These are phyloP conservation scores for Diaporthe australafricana DNA, from an alignment of 2,329 filamentous ascomycete species.

Conservation along the genomic window DNA sequence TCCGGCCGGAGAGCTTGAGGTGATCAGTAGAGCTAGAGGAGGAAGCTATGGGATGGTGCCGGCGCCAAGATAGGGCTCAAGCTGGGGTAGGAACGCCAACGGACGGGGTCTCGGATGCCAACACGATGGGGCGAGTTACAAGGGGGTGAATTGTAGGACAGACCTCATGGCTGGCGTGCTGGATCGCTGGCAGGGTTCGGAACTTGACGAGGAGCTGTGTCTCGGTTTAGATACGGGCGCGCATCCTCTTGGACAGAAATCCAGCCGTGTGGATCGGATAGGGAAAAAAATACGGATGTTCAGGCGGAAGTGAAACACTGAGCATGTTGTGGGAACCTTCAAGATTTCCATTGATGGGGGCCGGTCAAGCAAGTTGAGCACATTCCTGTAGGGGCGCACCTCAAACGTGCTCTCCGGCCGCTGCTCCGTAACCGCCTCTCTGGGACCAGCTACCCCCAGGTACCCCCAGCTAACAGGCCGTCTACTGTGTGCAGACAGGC, in stretches of 20 bases:
- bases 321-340: conserved; percentile 11
- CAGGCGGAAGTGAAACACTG: conserved; percentile 4
- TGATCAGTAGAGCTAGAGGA: neutral
- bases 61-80: conserved; percentile 8
- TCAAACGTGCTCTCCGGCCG: conserved; percentile 21
- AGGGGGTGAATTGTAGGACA: neutral
- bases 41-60: conserved; percentile 25
- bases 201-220: neutral
- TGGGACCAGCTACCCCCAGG: neutral
- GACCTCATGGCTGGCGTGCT: neutral
- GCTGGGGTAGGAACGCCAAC: conserved; percentile 8
- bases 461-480: neutral
- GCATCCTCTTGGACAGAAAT: neutral
- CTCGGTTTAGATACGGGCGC: neutral
- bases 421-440: neutral
- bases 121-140: neutral
- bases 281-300: neutral
- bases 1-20: neutral
- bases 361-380: neutral
- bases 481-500: no score
- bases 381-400: neutral
- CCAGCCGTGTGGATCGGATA: neutral
- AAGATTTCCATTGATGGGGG: neutral
- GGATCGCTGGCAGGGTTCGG: neutral
- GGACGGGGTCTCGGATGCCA: conserved; percentile 17